Base-by-base conservation (phyloP, 2,329 filamentous ascomycete species). In the Sclerotinia glacialis region DNA sequence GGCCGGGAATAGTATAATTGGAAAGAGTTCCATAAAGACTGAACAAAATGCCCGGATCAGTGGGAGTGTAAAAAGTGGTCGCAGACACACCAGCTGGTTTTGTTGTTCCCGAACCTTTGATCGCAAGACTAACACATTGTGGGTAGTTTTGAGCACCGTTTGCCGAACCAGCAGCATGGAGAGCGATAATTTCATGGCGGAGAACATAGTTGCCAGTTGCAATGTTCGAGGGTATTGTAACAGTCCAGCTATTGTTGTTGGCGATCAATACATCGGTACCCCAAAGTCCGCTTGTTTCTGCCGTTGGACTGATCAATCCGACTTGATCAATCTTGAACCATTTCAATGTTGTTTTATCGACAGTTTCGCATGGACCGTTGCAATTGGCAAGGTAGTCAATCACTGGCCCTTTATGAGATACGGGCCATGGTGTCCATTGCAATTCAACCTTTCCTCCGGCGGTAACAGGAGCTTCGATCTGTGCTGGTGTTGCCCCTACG, bases 401-500 rank as follows among this genome's bases (percentile, higher is more conserved):
- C n/a, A 76, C 67, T 1, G 75, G 74, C 0, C 75, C 75, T 56
- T 87, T 81, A 78, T 91, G 85, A 65, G 81, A 83, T 12, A 83
- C 79, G n/a, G 88, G 87, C 88, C 88, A 91, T 12, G 70, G 68
- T 67, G 81, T 84, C 88, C 88, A 90, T 72, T 85, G 81, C 59
- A 90, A 77, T 67, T 83, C 79, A 71, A 90, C 75, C 11, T 79
- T 80, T 69, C 80, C 79, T 69, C 88, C 89, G 18, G 87, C 88
- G n/a, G 81, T 79, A 47, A 89, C 83, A n/a, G 82, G 78, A 23
- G 83, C 85, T 69, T 81, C 79, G 67, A 81, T 78, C 21, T 77
- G 72, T 49, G 81, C 84, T n/a, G 82, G 80, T 40, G 80, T 79
- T 40, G 83, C 86, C 53, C 78, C 77, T 75, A 80, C 80, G 80